phyloP scores from a whole-genome alignment of 345 rosid species.

The Cardamine resedifolia region DNA sequence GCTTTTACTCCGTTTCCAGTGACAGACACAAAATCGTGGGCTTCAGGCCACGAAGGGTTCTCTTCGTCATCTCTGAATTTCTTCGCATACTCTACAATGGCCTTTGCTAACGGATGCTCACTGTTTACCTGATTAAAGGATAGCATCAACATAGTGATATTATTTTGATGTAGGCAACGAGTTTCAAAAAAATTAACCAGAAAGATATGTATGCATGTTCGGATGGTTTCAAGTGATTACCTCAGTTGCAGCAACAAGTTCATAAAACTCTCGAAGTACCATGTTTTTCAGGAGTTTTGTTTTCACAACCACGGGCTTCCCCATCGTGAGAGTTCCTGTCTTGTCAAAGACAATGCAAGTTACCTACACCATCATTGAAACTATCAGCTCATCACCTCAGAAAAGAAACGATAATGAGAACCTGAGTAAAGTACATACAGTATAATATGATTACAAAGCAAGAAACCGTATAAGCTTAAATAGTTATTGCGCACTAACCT shows the following conservation, averaged over 20 bases:
- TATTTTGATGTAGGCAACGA: background rate
- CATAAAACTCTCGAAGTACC: conserved; percentile 75
- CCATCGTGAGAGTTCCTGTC: conserved; percentile 94
- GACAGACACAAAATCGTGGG: conserved; percentile 61
- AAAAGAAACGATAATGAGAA: background rate
- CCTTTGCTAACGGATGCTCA: conserved; percentile 93
- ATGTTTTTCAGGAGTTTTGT: conserved; percentile 68
- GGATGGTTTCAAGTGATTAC: conserved; percentile 37
- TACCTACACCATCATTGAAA: conserved; percentile 48
- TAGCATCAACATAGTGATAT: background rate
- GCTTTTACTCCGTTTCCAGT: conserved; percentile 93
- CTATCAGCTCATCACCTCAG: background rate
- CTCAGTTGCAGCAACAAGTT: conserved; percentile 84
- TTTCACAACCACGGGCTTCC: conserved; percentile 82
- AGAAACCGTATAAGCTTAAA: background rate
- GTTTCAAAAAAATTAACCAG: background rate
- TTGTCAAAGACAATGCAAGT: conserved; percentile 93
- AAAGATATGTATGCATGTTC: background rate
- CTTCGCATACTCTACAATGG: conserved; percentile 74
- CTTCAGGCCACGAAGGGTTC: conserved; percentile 84
- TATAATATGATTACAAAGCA: background rate
- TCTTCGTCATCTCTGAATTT: conserved; percentile 79
- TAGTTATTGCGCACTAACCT: conserved; percentile 42
- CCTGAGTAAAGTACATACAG: background rate
- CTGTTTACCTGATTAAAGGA: conserved; percentile 60